Conservation (phyloP, 2,329 filamentous ascomycete genomes). For the Colletotrichum viniferum region DNA sequence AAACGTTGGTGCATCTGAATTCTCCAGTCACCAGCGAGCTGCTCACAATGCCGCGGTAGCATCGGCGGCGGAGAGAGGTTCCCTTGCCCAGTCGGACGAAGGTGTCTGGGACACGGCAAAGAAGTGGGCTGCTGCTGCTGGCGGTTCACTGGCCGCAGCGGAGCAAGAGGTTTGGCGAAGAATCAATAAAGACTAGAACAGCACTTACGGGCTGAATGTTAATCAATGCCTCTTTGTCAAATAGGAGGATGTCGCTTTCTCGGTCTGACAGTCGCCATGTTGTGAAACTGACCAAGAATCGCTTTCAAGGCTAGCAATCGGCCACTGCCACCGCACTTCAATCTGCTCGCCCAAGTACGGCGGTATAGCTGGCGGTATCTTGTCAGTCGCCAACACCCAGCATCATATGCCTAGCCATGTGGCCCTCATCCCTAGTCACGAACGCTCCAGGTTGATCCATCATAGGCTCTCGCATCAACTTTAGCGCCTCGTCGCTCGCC, state of each 20-base stretch:
- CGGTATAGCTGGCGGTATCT: not conserved
- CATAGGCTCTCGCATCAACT: not conserved
- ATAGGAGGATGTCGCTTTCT: not conserved
- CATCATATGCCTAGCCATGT: not conserved
- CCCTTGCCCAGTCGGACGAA: constrained; percentile 35
- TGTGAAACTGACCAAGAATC: not conserved
- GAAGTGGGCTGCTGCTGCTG: constrained; percentile 62
- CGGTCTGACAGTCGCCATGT: not conserved
- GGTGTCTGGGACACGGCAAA: constrained; percentile 62
- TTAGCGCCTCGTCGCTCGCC: not conserved
- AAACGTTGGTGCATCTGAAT: constrained; percentile 56
- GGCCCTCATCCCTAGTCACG: not conserved
- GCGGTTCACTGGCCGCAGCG: constrained; percentile 60
- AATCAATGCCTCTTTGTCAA: not conserved
- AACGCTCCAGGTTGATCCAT: not conserved
- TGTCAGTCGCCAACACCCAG: not conserved
- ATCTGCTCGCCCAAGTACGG: not conserved
- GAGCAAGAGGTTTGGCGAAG: constrained; percentile 68
- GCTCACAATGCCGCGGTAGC: constrained; percentile 39
- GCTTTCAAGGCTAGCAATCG: not conserved
- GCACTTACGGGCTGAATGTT: not conserved
- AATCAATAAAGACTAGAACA: constrained; percentile 60
- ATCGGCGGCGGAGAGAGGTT: constrained; percentile 30
- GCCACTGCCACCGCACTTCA: not conserved
- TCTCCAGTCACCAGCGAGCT: constrained; percentile 50